Percentiles rank a stretch among this genome's conserved stretches.
phyloP scores from a whole-genome alignment of 164 flowering plant genomes.

The Tinospora cordifolia region DNA sequence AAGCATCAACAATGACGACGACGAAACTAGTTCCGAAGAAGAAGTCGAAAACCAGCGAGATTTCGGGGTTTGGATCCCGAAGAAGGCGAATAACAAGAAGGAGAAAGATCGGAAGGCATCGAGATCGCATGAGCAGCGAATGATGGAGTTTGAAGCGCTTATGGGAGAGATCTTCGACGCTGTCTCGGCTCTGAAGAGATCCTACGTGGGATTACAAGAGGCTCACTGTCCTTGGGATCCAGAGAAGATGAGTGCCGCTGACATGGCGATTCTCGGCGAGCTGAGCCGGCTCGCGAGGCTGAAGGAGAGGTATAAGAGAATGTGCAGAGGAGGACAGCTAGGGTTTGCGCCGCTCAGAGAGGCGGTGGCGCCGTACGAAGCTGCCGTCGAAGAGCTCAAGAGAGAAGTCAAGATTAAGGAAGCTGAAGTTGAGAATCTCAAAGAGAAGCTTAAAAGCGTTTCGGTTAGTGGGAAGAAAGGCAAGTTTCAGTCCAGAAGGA shows the following conservation, averaged over 20 bases:
- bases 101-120: constrained; percentile 10
- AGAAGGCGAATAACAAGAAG: constrained; percentile 9
- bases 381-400: constrained; percentile 82
- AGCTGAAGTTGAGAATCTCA: constrained; percentile 56
- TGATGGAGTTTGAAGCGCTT: constrained; percentile 26
- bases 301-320: constrained; percentile 67
- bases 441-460: constrained; percentile 48
- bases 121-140: no score
- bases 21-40: constrained; percentile 8
- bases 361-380: constrained; percentile 86
- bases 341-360: constrained; percentile 44
- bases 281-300: constrained; percentile 52
- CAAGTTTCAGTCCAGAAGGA: constrained; percentile 37
- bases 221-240: constrained; percentile 93
- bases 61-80: background rate
- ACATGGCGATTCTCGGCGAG: constrained; percentile 77
- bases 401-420: constrained; percentile 68
- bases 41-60: constrained; percentile 1
- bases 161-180: constrained; percentile 61
- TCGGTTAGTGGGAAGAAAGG: constrained; percentile 38
- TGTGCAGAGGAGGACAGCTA: constrained; percentile 25
- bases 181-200: constrained; percentile 62
- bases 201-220: constrained; percentile 67
- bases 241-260: constrained; percentile 73
- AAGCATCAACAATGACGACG: background rate